These are phyloP conservation scores for Fomes fomentarius DNA, from an alignment of 1,284 basidiomycete species.

Conservation along the genomic window DNA sequence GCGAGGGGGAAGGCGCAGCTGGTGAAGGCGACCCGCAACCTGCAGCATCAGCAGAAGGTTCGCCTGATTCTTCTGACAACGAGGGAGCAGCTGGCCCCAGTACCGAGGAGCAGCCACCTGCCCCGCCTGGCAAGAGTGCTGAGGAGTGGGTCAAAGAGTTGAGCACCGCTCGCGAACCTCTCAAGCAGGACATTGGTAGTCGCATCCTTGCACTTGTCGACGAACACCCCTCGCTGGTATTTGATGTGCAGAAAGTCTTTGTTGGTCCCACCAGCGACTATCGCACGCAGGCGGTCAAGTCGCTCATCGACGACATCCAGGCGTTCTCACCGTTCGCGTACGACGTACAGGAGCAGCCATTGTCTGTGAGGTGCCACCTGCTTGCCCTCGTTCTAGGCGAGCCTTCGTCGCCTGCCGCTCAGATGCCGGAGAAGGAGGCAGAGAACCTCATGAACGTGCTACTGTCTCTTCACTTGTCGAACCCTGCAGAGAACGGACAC, in stretches of 20 bases:
- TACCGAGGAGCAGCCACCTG: slow-evolving; percentile 24
- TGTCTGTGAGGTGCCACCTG: slow-evolving; percentile 83
- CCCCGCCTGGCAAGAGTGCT: slow-evolving; percentile 45
- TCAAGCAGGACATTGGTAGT: slow-evolving; percentile 68
- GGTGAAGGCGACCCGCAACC: slow-evolving; percentile 3
- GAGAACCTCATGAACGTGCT: slow-evolving; percentile 66
- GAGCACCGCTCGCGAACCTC: slow-evolving; percentile 64
- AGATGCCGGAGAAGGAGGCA: slow-evolving; percentile 47
- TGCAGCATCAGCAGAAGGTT: slow-evolving; percentile 17
- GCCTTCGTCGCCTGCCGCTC: slow-evolving; percentile 55
- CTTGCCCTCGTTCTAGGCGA: slow-evolving; percentile 85
- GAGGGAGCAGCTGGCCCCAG: slow-evolving; percentile 1
- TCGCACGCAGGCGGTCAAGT: slow-evolving; percentile 62
- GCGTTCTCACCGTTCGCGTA: slow-evolving; percentile 67
- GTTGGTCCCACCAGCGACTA: slow-evolving; percentile 62
- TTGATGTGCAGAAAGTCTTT: slow-evolving; percentile 86
- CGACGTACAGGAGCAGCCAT: slow-evolving; percentile 69
- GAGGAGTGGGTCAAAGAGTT: slow-evolving; percentile 71
- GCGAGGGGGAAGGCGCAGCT: slow-evolving; percentile 7
- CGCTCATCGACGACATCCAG: slow-evolving; percentile 75
- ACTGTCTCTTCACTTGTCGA: slow-evolving; percentile 65
- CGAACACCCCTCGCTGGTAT: slow-evolving; percentile 85
- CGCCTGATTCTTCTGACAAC: slow-evolving; percentile 8
- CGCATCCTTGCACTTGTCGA: slow-evolving; percentile 84
- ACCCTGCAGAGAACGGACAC: slow-evolving; percentile 54